Evolutionary conservation across 441 rosid species (phyloP).

Genomic region (Syzygium syzygioides): DNA sequence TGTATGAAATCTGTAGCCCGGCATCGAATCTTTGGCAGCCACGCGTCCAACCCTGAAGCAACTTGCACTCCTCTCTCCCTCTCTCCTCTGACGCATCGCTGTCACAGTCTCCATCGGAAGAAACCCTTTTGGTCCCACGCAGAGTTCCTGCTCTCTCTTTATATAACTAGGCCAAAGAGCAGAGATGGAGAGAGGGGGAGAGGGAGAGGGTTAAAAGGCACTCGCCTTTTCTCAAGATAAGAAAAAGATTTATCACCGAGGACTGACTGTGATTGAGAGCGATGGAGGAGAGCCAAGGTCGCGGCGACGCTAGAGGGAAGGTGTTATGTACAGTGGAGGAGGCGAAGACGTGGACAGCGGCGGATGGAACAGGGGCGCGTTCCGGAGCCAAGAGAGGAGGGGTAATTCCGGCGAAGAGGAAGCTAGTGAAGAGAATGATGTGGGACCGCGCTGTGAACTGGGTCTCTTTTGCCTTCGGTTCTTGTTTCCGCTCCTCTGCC

Average conservation of each 20-base stretch:
- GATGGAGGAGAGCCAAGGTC: background rate
- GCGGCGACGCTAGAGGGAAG: background rate
- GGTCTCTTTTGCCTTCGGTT: background rate
- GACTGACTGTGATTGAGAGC: background rate
- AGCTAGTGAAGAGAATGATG: conserved; percentile 30
- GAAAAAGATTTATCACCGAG: background rate
- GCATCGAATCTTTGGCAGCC: too few relatives aligned
- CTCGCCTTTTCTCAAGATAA: background rate
- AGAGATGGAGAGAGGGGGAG: too few relatives aligned
- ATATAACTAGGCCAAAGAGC: too few relatives aligned
- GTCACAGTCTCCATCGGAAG: background rate
- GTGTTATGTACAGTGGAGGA: background rate
- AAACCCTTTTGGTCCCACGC: background rate
- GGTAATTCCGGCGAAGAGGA: conserved; percentile 33
- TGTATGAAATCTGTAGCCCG: too few relatives aligned
- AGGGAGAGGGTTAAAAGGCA: background rate
- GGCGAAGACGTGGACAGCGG: background rate
- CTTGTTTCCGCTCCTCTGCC: background rate
- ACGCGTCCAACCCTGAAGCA: too few relatives aligned
- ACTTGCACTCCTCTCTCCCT: too few relatives aligned
- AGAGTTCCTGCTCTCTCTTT: background rate
- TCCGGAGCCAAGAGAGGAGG: conserved; percentile 11
- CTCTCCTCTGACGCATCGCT: too few relatives aligned
- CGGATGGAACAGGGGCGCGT: background rate
- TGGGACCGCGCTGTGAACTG: conserved; percentile 1